Conservation (phyloP, 2,329 filamentous ascomycete species). For the Diaporthe sp. region DNA sequence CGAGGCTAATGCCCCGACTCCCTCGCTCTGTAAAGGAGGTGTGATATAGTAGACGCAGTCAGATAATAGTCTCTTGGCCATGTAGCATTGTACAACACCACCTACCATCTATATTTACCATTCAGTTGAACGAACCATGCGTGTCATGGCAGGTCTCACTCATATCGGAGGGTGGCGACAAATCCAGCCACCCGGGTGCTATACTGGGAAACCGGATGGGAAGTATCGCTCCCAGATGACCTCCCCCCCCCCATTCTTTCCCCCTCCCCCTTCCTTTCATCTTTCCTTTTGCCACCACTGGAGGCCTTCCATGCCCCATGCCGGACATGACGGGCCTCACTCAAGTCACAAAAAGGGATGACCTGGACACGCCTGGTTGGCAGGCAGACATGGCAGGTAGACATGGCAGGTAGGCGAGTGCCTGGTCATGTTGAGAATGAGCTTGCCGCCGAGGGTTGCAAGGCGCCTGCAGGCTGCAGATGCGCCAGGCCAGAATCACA, state of each 20-base stretch:
- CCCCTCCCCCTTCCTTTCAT: neutral
- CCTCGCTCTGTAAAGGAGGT: neutral
- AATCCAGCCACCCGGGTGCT: neutral
- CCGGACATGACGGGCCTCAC: no score
- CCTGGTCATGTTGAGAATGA: no score
- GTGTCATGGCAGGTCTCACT: neutral
- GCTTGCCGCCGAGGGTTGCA: constrained; percentile 29
- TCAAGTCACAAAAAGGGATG: no score
- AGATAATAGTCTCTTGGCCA: constrained; percentile 18
- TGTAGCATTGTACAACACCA: neutral
- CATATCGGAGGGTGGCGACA: neutral
- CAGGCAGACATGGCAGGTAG: no score
- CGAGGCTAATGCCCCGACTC: neutral
- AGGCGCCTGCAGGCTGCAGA: constrained; percentile 32
- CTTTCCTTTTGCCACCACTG: no score
- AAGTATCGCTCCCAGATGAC: neutral
- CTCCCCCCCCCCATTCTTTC: neutral
- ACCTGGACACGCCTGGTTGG: no score
- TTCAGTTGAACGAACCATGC: no score
- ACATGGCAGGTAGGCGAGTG: no score
- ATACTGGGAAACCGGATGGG: neutral
- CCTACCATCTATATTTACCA: neutral
- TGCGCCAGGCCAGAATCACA: constrained; percentile 28
- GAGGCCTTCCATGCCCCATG: no score
- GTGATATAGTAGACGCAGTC: neutral